Base-by-base conservation (phyloP, 2,329 filamentous ascomycete genomes). In the Gnomoniopsis sp. region DNA sequence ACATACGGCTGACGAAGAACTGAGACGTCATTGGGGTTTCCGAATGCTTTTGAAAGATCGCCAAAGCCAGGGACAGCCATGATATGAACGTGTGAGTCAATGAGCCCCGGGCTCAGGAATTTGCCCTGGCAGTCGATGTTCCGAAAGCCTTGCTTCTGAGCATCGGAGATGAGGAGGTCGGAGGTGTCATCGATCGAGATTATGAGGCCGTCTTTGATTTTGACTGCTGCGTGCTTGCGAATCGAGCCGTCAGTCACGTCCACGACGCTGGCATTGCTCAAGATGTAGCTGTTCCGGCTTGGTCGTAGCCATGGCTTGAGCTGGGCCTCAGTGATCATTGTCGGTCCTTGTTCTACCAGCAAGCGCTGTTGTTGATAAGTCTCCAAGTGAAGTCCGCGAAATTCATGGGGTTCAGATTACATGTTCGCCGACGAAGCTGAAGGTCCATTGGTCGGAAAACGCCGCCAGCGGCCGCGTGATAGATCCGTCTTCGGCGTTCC, bases 1-100 rank as follows among this genome's bases (percentile, higher is more conserved):
- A 79, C 72, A 55, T 74, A 79, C 3, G 78, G 71, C 63, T 77
- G 73, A 6, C 78, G 69, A 3, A 77, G 68, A 2, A 73, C 62
- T 0, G 69, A 71, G 17, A 71, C 72, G 17, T 57, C 60, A 53
- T 59, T 60, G 3, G 65, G 64, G 57, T 65, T 66, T 17, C 65
- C 65, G 43, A 67, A 65, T 17, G 65, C 65, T 2, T 55, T 60
- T 6, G 53, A 60, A 1, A 69, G 58, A 26, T 64, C 62, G 22
- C 30, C 54, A 26, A 62, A 64, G 12, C 67, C 67, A 4, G 67
- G 66, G 8, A 65, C 63, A 14, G 65, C 65, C 36, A 66, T 56
- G 38, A 68, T 50, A 49, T 69, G 65, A 34, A 67, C 62, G 53
- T 68, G 66, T 34, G 61, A 65, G 59, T 68, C 66, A 54, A 61